phyloP scores from a whole-genome alignment of 2,329 filamentous ascomycete species.

The Trichophyton benhamiae region DNA sequence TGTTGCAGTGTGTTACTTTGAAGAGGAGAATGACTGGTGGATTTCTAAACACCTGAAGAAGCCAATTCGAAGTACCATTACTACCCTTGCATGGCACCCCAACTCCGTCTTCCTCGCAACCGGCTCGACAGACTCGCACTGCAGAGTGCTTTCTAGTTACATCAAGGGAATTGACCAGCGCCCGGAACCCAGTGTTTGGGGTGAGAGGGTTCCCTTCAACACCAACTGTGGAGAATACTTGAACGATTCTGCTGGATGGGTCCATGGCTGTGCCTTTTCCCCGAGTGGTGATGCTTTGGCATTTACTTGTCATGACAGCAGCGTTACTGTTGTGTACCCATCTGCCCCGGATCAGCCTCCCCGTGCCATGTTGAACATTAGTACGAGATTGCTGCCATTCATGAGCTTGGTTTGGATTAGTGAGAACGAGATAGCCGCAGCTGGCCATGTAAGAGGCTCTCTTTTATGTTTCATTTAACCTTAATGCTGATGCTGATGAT shows the following conservation, averaged over 20 bases:
- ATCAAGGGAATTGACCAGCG: slow-evolving; percentile 87
- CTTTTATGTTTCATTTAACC: neutral
- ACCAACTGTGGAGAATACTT: slow-evolving; percentile 94
- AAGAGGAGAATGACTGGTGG: slow-evolving; percentile 99
- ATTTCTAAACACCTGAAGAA: slow-evolving; percentile 99
- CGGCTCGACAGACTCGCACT: slow-evolving; percentile 94
- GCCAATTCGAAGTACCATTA: slow-evolving; percentile 94
- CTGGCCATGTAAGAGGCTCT: slow-evolving; percentile 55
- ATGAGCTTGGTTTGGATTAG: slow-evolving; percentile 85
- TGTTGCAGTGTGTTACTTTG: slow-evolving; percentile 96
- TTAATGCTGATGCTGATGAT: neutral
- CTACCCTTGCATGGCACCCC: slow-evolving; percentile 88
- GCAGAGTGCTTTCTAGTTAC: slow-evolving; percentile 86
- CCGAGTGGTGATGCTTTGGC: slow-evolving; percentile 86
- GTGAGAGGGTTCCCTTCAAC: slow-evolving; percentile 91
- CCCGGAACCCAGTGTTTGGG: slow-evolving; percentile 81
- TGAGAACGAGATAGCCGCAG: slow-evolving; percentile 87
- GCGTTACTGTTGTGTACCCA: slow-evolving; percentile 91
- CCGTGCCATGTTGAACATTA: slow-evolving; percentile 76
- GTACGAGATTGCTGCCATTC: slow-evolving; percentile 82
- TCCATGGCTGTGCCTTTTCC: slow-evolving; percentile 86
- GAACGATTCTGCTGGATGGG: slow-evolving; percentile 94
- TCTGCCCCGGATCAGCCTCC: slow-evolving; percentile 82
- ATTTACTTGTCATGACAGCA: slow-evolving; percentile 90
- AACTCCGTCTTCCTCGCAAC: slow-evolving; percentile 92